Evolutionary conservation across 495 filamentous ascomycete species (phyloP), one percentile per base, ranked within the genome.

Genomic region (Chaetomium tenue): DNA sequence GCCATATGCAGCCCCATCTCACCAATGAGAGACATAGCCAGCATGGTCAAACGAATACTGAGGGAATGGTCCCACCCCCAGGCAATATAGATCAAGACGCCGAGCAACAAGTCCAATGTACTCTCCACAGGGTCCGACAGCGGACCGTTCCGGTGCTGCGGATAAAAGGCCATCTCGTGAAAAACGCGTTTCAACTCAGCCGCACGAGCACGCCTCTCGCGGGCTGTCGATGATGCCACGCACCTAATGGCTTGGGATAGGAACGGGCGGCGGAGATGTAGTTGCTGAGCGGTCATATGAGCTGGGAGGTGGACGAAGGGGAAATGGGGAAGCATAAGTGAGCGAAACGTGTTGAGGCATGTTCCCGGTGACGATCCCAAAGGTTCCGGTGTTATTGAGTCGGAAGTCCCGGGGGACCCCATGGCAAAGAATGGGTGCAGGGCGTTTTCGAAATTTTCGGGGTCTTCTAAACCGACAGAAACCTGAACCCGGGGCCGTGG

Each of bases 31-130:
- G 81, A 78, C 59, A 80, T 78, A 8, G 83, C 71, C 6, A 84
- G 63, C 64, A 82, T 77, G 9, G 74, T 72, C 22, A 80, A 72
- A 30, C 62, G 60, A 22, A 47, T 60, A 25, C 60, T 64, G 16
- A 71, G 60, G 51, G 69, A 62, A 15, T 61, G 56, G 52, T 74
- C 68, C 20, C 55, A 61, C 26, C 67, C 74, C 80, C 81, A 83
- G 52, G 74, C 71, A 23, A 78, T 62, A 63, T 77, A 81, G 2
- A 74, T 76, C 55, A 87, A 71, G 20, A 84, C 40, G 5, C 78
- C 83, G 11, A 82, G 76, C 18, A 87, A 75, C 25, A 86, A 67
- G 54, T 86, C 83, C 33, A 85, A 72, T 40, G 66, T 82, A 50
- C 40, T 64, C 66, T 25, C 47, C 22, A 6, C 23, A 5, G 6